A percentile compares a stretch with the other conserved stretches of the same genome.
Evolutionary conservation across 352 stramenopile genomes (phyloP).

Genomic region (Globisporangium lucens): DNA sequence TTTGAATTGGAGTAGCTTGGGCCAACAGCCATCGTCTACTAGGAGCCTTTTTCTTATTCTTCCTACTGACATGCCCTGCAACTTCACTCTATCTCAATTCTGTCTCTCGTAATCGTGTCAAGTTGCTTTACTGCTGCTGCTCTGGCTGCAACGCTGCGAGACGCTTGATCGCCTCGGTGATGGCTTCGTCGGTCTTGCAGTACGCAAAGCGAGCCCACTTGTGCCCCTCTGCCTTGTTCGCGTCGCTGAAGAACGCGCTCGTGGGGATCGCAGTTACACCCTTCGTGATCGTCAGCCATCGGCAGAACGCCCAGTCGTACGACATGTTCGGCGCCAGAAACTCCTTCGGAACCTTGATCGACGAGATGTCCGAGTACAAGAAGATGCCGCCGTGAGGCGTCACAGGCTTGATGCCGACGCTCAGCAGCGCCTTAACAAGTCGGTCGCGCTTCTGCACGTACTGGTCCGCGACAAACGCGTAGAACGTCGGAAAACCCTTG

Average conservation of each 20-base stretch:
- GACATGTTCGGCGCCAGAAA: slow-evolving; percentile 53
- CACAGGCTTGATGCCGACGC: slow-evolving; percentile 64
- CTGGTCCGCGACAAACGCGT: slow-evolving; percentile 67
- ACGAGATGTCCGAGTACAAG: slow-evolving; percentile 79
- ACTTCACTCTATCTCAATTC: neutral
- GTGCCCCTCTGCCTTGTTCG: slow-evolving; percentile 70
- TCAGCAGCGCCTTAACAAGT: slow-evolving; percentile 42
- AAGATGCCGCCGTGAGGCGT: slow-evolving; percentile 72
- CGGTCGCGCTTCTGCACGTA: slow-evolving; percentile 77
- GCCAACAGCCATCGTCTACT: too few relatives aligned
- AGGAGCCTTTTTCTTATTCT: too few relatives aligned
- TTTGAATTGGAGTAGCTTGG: too few relatives aligned
- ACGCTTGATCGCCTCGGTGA: slow-evolving; percentile 81
- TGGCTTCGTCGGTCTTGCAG: slow-evolving; percentile 95
- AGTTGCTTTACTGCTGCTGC: slow-evolving; percentile 2
- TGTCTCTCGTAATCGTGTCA: neutral
- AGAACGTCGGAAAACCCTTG: slow-evolving; percentile 76
- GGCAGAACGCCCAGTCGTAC: slow-evolving; percentile 90
- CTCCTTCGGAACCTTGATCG: slow-evolving; percentile 47
- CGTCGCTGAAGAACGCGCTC: slow-evolving; percentile 88
- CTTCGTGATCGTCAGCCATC: slow-evolving; percentile 90
- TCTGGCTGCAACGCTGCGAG: slow-evolving; percentile 22
- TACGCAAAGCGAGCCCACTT: slow-evolving; percentile 92
- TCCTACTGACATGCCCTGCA: too few relatives aligned
- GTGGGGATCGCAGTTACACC: slow-evolving; percentile 92